A percentile compares a stretch with the other conserved stretches of the same genome.
phyloP scores from a whole-genome alignment of 73 alveolate genomes.

The Blepharisma japonicum region DNA sequence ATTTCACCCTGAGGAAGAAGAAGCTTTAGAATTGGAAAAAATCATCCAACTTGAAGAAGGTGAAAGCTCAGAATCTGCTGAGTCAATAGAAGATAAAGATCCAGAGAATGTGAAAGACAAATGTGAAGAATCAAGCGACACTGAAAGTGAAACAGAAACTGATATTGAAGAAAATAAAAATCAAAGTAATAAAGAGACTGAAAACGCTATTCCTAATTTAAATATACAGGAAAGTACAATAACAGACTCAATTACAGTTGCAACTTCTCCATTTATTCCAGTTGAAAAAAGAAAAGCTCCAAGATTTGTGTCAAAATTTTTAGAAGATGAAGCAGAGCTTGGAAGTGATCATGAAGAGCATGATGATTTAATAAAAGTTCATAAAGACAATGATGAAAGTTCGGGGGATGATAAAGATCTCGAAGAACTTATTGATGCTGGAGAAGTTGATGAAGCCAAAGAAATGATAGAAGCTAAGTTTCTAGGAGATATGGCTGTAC shows the following conservation, averaged over 20 bases:
- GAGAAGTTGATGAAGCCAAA: background rate
- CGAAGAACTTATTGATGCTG: conserved; percentile 4
- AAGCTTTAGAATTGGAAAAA: conserved; percentile 22
- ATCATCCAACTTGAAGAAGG: conserved; percentile 28
- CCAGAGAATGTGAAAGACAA: background rate
- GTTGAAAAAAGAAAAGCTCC: background rate
- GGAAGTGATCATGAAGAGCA: conserved; percentile 31
- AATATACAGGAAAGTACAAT: background rate
- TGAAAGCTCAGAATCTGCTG: background rate
- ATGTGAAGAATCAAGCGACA: background rate
- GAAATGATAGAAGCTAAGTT: background rate
- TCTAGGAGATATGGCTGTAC: background rate
- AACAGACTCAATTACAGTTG: conserved; percentile 19
- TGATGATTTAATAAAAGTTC: background rate
- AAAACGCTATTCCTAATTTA: background rate
- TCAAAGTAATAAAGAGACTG: background rate
- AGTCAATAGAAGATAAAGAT: background rate
- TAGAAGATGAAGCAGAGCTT: conserved; percentile 18
- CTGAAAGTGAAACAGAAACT: background rate
- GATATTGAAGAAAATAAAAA: background rate
- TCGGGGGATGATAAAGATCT: background rate
- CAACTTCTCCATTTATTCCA: background rate
- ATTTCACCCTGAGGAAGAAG: background rate
- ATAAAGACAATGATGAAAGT: background rate
- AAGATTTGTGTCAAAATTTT: background rate